A percentile compares a stretch with the other conserved stretches of the same genome.
These are phyloP conservation scores for Cyclotella sp. DNA, from an alignment of 108 stramenopile genomes.

Conservation along the genomic window DNA sequence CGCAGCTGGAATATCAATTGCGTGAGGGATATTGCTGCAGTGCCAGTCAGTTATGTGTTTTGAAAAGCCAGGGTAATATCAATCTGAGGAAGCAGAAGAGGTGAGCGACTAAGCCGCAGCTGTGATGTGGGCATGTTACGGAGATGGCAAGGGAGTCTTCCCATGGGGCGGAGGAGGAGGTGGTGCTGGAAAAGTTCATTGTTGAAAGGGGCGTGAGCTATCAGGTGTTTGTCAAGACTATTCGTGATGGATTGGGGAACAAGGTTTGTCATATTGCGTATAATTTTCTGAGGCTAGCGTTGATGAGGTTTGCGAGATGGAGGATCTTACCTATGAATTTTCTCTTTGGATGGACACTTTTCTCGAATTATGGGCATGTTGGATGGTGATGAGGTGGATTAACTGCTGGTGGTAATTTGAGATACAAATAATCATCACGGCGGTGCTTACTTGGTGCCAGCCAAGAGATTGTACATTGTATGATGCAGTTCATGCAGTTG, in stretches of 20 bases:
- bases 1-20: conserved; percentile 49
- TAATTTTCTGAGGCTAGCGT: conserved; percentile 41
- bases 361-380: conserved; percentile 44
- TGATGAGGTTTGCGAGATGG: conserved; percentile 33
- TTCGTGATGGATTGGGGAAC: conserved; percentile 32
- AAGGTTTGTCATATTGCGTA: conserved; percentile 28
- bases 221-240: conserved; percentile 28
- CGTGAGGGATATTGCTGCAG: conserved; percentile 52
- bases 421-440: conserved; percentile 48
- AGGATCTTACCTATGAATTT: conserved; percentile 38
- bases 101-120: conserved; percentile 32
- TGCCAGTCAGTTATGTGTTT: conserved; percentile 43
- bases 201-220: conserved; percentile 27
- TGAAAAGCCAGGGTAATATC: conserved; percentile 31
- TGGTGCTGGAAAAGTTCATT: conserved; percentile 16
- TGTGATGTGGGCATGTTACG: conserved; percentile 30
- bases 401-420: conserved; percentile 41
- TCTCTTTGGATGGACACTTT: conserved; percentile 49
- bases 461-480: conserved; percentile 43
- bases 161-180: conserved; percentile 2
- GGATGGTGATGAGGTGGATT: conserved; percentile 9
- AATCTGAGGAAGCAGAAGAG: conserved; percentile 17
- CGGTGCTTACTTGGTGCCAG: conserved; percentile 46
- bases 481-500: conserved; percentile 35
- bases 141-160: conserved; percentile 27